Evolutionary conservation across 768 basidiomycete species (phyloP).

Genomic region (Tephrocybe sp.): DNA sequence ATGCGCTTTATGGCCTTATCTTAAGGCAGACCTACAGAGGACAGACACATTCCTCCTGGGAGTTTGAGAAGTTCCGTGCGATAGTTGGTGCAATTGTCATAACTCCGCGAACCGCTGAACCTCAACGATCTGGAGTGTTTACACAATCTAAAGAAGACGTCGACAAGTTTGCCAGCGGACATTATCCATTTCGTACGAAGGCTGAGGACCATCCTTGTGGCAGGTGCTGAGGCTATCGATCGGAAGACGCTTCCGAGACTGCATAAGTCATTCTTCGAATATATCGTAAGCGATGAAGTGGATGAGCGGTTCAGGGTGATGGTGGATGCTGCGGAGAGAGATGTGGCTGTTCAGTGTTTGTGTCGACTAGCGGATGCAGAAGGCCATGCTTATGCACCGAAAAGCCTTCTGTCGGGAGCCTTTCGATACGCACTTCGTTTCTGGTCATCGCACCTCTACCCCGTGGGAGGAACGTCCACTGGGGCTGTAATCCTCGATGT

Average conservation of each 20-base stretch:
- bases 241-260: background rate
- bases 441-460: background rate
- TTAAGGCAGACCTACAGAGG: background rate
- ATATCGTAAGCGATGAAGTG: background rate
- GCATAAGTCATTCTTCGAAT: constrained; percentile 7
- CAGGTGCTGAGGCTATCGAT: background rate
- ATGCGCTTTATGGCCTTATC: constrained; percentile 13
- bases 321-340: background rate
- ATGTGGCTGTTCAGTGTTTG: background rate
- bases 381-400: too few species aligned
- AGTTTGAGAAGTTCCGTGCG: constrained; percentile 1
- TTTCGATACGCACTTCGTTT: constrained; percentile 1
- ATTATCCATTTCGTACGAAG: background rate
- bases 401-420: background rate
- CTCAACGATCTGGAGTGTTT: background rate
- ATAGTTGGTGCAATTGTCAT: constrained; percentile 1
- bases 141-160: background rate
- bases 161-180: background rate
- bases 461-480: too few species aligned
- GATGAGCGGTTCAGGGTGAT: background rate
- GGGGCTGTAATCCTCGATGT: background rate
- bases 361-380: too few species aligned
- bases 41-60: background rate
- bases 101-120: background rate
- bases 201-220: background rate